These are phyloP conservation scores for Breviolum minutum DNA, from an alignment of 73 alveolate genomes.

Conservation along the genomic window DNA sequence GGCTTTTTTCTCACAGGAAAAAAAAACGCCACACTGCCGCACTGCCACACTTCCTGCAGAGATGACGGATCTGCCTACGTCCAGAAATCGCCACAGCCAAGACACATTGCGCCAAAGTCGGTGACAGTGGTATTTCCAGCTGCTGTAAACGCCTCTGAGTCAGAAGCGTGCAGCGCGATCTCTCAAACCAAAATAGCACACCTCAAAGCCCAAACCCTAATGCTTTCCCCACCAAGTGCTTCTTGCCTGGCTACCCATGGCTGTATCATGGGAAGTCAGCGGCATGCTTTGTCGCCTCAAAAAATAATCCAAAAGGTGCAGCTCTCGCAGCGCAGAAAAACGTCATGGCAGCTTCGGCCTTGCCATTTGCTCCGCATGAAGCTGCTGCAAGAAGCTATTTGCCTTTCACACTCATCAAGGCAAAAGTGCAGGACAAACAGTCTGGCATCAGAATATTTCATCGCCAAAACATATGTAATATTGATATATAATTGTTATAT, in stretches of 20 bases:
- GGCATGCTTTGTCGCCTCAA: constrained; percentile 64
- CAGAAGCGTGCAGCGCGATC: too few species aligned
- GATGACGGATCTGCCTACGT: too few species aligned
- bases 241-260: constrained; percentile 28
- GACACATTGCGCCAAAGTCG: constrained; percentile 86
- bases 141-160: constrained; percentile 64
- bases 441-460: neutral
- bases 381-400: constrained; percentile 75
- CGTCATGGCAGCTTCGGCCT: neutral
- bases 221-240: neutral
- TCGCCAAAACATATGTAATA: neutral
- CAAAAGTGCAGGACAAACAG: too few species aligned
- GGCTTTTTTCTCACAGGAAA: too few species aligned
- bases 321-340: neutral
- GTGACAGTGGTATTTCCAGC: constrained; percentile 26
- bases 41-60: too few species aligned
- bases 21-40: too few species aligned
- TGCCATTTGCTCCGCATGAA: constrained; percentile 83
- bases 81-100: neutral
- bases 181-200: neutral
- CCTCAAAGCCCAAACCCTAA: neutral
- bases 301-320: neutral
- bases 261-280: constrained; percentile 11
- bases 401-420: neutral
- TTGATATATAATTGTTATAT: neutral